phyloP scores from a whole-genome alignment of 2,329 filamentous ascomycete species.

The Colletotrichum noveboracense region DNA sequence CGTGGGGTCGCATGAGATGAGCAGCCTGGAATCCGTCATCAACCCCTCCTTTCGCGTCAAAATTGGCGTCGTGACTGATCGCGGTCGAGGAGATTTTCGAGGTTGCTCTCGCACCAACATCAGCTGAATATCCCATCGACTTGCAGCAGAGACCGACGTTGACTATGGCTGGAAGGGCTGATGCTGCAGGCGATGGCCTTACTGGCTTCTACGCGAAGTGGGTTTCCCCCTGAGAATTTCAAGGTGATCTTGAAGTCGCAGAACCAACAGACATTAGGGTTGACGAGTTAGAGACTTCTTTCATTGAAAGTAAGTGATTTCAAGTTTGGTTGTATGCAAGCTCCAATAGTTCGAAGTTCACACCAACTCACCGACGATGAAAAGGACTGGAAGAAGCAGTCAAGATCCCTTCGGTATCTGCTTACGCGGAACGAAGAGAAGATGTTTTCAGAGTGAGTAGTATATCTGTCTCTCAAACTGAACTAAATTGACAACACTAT shows the following conservation, averaged over 20 bases:
- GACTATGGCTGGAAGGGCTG: not conserved
- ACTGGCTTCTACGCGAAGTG: not conserved
- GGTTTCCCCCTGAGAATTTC: not conserved
- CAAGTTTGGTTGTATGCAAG: too few relatives aligned
- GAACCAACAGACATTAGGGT: not conserved
- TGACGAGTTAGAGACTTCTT: constrained; percentile 1
- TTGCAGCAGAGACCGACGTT: not conserved
- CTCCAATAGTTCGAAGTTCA: not conserved
- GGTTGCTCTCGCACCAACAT: not conserved
- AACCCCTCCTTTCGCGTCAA: constrained; percentile 8
- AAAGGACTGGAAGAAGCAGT: constrained; percentile 78
- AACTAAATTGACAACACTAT: not conserved
- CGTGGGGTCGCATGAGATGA: not conserved
- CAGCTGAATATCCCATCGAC: not conserved
- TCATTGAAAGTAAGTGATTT: constrained; percentile 3
- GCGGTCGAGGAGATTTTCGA: not conserved
- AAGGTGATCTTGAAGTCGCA: not conserved
- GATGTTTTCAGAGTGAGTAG: constrained; percentile 77
- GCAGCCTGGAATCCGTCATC: not conserved
- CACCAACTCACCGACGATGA: not conserved
- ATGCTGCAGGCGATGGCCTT: not conserved
- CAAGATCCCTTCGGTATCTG: constrained; percentile 93
- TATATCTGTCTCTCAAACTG: not conserved
- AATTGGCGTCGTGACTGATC: not conserved
- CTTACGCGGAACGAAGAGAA: constrained; percentile 83